A percentile compares a stretch with the other conserved stretches of the same genome.
These are phyloP conservation scores for Prototheca wickerhamii DNA, from an alignment of 163 green algal species.

Conservation along the genomic window DNA sequence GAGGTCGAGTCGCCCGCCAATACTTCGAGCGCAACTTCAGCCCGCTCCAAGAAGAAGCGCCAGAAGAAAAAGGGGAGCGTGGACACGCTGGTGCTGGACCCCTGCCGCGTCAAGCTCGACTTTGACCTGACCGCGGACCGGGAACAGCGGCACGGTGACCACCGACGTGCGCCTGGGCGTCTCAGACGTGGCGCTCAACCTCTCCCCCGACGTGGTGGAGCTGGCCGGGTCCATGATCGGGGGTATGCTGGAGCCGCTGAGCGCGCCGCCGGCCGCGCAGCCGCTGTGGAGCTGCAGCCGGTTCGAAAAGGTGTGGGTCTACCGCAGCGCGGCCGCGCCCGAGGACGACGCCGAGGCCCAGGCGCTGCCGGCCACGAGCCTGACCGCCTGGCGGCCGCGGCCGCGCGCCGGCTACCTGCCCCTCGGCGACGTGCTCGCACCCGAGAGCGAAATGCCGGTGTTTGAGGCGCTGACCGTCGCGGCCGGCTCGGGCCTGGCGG, in stretches of 20 bases:
- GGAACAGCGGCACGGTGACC: not conserved
- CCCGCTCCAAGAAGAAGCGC: not conserved
- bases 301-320: conserved; percentile 60
- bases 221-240: conserved; percentile 38
- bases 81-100: conserved; percentile 57
- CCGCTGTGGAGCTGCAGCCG: conserved; percentile 43
- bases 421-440: conserved; percentile 34
- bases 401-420: conserved; percentile 56
- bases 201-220: conserved; percentile 66
- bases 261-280: conserved; percentile 37
- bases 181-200: conserved; percentile 45
- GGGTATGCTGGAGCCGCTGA: conserved; percentile 44
- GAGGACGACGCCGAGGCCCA: conserved; percentile 32
- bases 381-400: conserved; percentile 70
- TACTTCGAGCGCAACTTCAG: too few species aligned
- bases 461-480: conserved; percentile 61
- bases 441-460: conserved; percentile 37
- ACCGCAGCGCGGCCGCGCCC: conserved; percentile 8
- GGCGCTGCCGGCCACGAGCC: conserved; percentile 27
- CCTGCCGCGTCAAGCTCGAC: conserved; percentile 41
- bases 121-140: conserved; percentile 20
- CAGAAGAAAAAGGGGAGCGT: conserved; percentile 16
- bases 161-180: conserved; percentile 43
- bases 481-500: conserved; percentile 66
- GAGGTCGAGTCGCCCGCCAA: not conserved